Evolutionary conservation across 768 basidiomycete genomes (phyloP), one percentile per base, ranked within the genome.

Genomic region (Tephrocybe rancida): DNA sequence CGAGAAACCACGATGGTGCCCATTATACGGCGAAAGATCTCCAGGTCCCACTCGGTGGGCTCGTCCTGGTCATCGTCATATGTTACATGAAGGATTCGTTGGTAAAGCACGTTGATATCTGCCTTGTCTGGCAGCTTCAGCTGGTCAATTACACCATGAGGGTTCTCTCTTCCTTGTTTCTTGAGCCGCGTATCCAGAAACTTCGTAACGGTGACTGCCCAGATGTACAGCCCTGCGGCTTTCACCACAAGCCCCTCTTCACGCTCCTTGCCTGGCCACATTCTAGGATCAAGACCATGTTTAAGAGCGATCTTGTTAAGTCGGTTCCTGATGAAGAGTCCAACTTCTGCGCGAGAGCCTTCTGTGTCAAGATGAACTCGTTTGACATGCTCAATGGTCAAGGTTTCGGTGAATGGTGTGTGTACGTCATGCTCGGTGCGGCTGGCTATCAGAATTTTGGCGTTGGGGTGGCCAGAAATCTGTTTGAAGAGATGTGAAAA

Each of bases 361-460:
- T 48, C 16, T 0, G 61, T 62, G n/a, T 63, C 50, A 5, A 63
- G 54, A 42, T 58, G 50, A 22, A 60, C 32, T 29, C 47, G 56
- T 44, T 56, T 57, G n/a, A 58, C 57, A 19, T 54, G 41, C 13
- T 50, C 18, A 22, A 39, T 41, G 25, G 50, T 32, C 52, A 56
- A 25, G 2, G 46, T 34, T 11, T 22, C 29, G 9, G 43, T 45
- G 42, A 63, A 60, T 22, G 59, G 52, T 14, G 41, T 56, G 5
- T 38, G 43, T 21, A 63, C 58, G 19, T 56, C 54, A 32, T 60
- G 48, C 22, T 63, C 61, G 3, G 61, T 57, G 24, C 61, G 53
- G 30, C 61, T 62, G 4, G 61, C 55, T 43, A 63, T 53, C 11
- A 58, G 56, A 32, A 63, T 32, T 41, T 60, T 57, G 26, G 52